A percentile compares a stretch with the other conserved stretches of the same genome.
These are phyloP conservation scores for Auricularia sp. DNA, from an alignment of 768 basidiomycete species.

Conservation along the genomic window DNA sequence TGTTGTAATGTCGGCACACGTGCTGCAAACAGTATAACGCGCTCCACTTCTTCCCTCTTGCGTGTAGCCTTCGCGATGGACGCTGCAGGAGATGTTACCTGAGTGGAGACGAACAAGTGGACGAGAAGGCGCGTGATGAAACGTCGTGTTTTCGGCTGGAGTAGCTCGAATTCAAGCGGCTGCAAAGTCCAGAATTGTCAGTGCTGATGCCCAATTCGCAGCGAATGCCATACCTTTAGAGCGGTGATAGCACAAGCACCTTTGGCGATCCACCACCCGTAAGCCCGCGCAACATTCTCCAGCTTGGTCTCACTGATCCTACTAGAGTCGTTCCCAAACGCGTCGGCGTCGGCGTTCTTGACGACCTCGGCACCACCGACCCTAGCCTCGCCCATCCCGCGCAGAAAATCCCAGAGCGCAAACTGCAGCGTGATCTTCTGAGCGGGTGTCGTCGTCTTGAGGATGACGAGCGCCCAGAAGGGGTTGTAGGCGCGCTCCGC, in stretches of 20 bases:
- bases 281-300: constrained; percentile 70
- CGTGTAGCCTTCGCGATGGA: constrained; percentile 30
- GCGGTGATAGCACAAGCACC: constrained; percentile 63
- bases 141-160: constrained; percentile 48
- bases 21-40: constrained; percentile 67
- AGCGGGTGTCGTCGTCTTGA: constrained; percentile 46
- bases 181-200: constrained; percentile 18
- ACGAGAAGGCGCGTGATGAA: constrained; percentile 68
- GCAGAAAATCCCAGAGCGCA: constrained; percentile 92
- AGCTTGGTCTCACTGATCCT: constrained; percentile 45
- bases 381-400: constrained; percentile 74
- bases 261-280: constrained; percentile 91
- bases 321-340: constrained; percentile 22
- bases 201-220: background rate
- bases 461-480: constrained; percentile 5
- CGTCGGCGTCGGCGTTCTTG: constrained; percentile 42
- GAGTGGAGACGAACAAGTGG: constrained; percentile 63
- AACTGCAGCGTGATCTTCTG: constrained; percentile 91
- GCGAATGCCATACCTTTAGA: constrained; percentile 56
- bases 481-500: constrained; percentile 44
- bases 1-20: constrained; percentile 55
- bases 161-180: constrained; percentile 78
- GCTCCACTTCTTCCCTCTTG: constrained; percentile 56
- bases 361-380: constrained; percentile 75
- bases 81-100: constrained; percentile 54